Conservation (phyloP, 768 basidiomycete species). For the Trametes cingulata region DNA sequence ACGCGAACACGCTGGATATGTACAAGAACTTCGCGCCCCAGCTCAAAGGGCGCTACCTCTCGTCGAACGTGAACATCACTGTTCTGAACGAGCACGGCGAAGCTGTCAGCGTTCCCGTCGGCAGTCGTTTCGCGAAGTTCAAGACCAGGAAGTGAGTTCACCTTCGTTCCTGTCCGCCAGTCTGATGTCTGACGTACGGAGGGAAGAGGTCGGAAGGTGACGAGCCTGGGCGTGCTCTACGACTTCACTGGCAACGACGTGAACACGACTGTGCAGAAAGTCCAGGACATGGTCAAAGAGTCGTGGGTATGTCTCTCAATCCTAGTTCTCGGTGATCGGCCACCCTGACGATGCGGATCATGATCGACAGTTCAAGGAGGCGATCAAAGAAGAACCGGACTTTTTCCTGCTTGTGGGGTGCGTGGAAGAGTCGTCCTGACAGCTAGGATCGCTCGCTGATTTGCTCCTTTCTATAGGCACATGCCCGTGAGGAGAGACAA, state of each 20-base stretch:
- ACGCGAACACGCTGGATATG: conserved; percentile 69
- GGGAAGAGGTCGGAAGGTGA: conserved; percentile 67
- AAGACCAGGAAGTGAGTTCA: conserved; percentile 62
- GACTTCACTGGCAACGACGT: conserved; percentile 71
- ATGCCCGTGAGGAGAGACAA: conserved; percentile 78
- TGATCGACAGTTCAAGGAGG: conserved; percentile 62
- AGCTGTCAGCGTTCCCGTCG: conserved; percentile 43
- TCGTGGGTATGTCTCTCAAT: conserved; percentile 55
- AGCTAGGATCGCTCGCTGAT: background rate
- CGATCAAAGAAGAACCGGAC: conserved; percentile 80
- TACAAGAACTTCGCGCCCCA: conserved; percentile 66
- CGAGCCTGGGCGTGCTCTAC: conserved; percentile 77
- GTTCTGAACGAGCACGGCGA: conserved; percentile 44
- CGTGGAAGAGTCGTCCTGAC: conserved; percentile 16
- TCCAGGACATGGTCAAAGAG: conserved; percentile 77
- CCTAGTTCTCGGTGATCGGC: background rate
- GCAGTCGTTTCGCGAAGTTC: conserved; percentile 68
- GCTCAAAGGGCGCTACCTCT: conserved; percentile 72
- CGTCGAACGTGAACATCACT: conserved; percentile 88
- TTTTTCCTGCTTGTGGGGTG: conserved; percentile 76
- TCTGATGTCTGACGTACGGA: background rate
- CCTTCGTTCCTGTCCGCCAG: background rate
- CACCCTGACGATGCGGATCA: background rate
- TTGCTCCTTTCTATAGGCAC: conserved; percentile 48
- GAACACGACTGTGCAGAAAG: conserved; percentile 75